Conservation (phyloP, 2,329 filamentous ascomycete species). For the Berkeleyomyces rouxiae region DNA sequence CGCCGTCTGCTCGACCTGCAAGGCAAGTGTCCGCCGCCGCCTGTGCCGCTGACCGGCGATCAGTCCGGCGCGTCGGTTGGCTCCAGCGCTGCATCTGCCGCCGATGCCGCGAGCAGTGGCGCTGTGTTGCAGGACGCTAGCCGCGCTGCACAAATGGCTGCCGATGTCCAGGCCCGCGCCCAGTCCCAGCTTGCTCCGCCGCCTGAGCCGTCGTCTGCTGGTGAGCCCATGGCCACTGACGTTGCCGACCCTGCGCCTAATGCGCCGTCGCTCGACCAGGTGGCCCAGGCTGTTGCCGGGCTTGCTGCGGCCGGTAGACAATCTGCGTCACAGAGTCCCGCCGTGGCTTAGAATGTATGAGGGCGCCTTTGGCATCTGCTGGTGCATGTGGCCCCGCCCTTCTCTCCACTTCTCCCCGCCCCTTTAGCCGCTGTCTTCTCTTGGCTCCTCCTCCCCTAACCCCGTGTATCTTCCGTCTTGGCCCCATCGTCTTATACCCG, state of each 20-base stretch:
- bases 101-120: background rate
- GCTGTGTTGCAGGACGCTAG: background rate
- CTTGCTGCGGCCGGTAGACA: constrained; percentile 24
- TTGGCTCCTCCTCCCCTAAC: background rate
- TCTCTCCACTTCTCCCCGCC: background rate
- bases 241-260: constrained; percentile 18
- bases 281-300: constrained; percentile 33
- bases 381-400: background rate
- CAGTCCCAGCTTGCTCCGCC: constrained; percentile 20
- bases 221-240: constrained; percentile 3
- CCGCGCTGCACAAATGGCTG: background rate
- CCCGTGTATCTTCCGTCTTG: background rate
- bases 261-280: constrained; percentile 29
- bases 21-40: constrained; percentile 70
- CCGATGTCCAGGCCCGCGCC: background rate
- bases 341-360: background rate
- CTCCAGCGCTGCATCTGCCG: background rate
- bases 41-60: constrained; percentile 22
- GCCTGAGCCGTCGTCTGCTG: constrained; percentile 31
- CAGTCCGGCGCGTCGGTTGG: background rate
- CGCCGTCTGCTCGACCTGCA: constrained; percentile 68
- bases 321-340: constrained; percentile 14
- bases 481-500: background rate
- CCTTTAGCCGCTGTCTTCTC: background rate
- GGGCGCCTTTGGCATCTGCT: background rate